Percentiles rank a stretch among this genome's conserved stretches.
phyloP scores from a whole-genome alignment of 2,329 filamentous ascomycete species.

The Neofusicoccum parvum region DNA sequence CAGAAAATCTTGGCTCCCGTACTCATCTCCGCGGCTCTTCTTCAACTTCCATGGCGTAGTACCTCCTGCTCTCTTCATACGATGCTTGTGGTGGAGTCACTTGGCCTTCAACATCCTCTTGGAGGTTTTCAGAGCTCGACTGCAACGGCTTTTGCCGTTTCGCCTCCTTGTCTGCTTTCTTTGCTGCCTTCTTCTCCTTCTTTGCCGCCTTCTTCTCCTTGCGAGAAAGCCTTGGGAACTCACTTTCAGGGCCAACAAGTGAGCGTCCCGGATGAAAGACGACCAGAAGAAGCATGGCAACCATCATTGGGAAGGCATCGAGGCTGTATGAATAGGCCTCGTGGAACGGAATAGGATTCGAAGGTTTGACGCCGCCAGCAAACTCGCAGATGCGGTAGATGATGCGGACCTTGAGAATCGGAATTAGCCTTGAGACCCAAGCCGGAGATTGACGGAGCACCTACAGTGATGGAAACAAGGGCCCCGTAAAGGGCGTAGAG shows the following conservation, averaged over 20 bases:
- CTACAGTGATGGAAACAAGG: conserved; percentile 47
- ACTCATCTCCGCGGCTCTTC: not conserved
- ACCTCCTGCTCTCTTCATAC: not conserved
- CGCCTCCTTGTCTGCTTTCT: not conserved
- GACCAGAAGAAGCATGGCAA: conserved; percentile 35
- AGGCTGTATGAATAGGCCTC: conserved; percentile 56
- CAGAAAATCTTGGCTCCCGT: not conserved
- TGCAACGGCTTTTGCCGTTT: not conserved
- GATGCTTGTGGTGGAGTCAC: not conserved
- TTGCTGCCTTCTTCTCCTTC: conserved; percentile 1
- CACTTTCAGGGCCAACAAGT: conserved; percentile 29
- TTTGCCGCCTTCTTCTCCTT: conserved; percentile 29
- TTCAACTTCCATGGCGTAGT: not conserved
- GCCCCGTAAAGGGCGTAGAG: conserved; percentile 45
- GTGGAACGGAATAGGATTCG: conserved; percentile 52
- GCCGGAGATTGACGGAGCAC: not conserved
- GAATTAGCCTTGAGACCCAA: not conserved
- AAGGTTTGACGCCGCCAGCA: conserved; percentile 44
- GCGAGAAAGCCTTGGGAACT: conserved; percentile 28
- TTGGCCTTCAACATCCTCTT: not conserved
- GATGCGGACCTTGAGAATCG: conserved; percentile 47
- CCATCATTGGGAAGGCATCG: conserved; percentile 60
- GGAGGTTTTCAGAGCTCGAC: too few relatives aligned
- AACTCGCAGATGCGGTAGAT: conserved; percentile 64
- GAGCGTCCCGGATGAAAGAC: conserved; percentile 31